Evolutionary conservation across 1,139 yeast genomes (phyloP), one percentile per base, ranked within the genome.

Genomic region (Kodamaea arcana): DNA sequence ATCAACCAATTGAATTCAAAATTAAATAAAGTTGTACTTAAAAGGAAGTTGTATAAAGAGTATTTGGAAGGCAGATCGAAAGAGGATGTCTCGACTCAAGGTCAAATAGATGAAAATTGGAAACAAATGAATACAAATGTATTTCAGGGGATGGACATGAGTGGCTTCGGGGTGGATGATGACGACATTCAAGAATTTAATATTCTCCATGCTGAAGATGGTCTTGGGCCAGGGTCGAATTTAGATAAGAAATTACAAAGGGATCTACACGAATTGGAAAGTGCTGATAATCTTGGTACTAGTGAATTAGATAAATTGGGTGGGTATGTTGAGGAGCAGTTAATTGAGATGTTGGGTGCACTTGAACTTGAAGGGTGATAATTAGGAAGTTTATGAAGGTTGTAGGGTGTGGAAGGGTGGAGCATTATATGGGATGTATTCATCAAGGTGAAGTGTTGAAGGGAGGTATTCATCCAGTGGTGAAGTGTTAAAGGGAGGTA

Each of bases 121-220:
- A 66, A 71, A 24, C 52, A 60, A 15, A 56, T 74, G 16, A 71
- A 72, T 40, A 55, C 66, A 2, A 55, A 69, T 9, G 63, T 76
- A 20, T 61, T 74, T 13, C 62, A 71, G 24, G 67, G 65, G 14
- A 62, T 69, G 13, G 56, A 64, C 5, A 53, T 53, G 18, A 48
- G 41, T 5, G 80, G 74, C 27, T 72, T 82, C 45, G 94, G 94
- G 0, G 47, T 83, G 4, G 68, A 72, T 36, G 69, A 64, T 12
- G 74, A 72, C 13, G 90, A 83, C 41, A 45, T 81, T 27, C 69
- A 72, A 24, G 88, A 81, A 40, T 60, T 79, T 42, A 78, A 78
- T 44, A 46, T 49, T 12, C 33, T 52, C 33, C 50, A 53, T 31
- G 36, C 43, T 5, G 61, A 58, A 34, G 54, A 48, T 3, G 49